phyloP scores from a whole-genome alignment of 768 basidiomycete genomes.

The Tulasnella sp. region DNA sequence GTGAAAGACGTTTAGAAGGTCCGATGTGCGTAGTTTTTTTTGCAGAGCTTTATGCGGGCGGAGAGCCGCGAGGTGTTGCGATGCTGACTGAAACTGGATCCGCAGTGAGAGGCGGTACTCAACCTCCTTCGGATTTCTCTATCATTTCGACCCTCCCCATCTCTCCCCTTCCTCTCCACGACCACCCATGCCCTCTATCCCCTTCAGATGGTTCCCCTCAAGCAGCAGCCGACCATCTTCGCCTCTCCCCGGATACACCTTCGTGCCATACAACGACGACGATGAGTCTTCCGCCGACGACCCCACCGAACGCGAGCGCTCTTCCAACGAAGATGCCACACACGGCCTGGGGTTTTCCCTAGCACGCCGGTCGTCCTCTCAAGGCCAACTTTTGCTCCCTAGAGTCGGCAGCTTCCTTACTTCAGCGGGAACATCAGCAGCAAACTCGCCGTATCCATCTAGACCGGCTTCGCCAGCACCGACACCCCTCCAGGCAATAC shows the following conservation, averaged over 20 bases:
- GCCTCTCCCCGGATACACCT: neutral
- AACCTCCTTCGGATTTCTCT: neutral
- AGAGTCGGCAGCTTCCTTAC: neutral
- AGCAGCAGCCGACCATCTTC: neutral
- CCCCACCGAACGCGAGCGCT: neutral
- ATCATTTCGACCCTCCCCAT: neutral
- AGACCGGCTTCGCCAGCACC: constrained; percentile 14
- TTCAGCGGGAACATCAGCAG: neutral
- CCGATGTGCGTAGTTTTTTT: neutral
- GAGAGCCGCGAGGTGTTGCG: neutral
- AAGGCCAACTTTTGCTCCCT: neutral
- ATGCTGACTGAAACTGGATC: neutral
- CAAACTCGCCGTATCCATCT: constrained; percentile 11
- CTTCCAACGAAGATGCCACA: neutral
- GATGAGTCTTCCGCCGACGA: constrained; percentile 5
- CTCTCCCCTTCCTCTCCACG: neutral
- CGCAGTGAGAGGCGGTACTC: neutral
- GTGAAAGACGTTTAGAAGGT: neutral
- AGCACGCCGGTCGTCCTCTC: constrained; percentile 12
- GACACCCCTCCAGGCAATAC: neutral
- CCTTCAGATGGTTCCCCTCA: constrained; percentile 1
- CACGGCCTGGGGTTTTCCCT: neutral
- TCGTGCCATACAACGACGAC: constrained; percentile 7
- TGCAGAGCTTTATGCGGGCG: neutral
- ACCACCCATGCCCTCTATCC: neutral